Conservation (phyloP, 495 filamentous ascomycete species). For the Staphylotrichum longicolle region DNA sequence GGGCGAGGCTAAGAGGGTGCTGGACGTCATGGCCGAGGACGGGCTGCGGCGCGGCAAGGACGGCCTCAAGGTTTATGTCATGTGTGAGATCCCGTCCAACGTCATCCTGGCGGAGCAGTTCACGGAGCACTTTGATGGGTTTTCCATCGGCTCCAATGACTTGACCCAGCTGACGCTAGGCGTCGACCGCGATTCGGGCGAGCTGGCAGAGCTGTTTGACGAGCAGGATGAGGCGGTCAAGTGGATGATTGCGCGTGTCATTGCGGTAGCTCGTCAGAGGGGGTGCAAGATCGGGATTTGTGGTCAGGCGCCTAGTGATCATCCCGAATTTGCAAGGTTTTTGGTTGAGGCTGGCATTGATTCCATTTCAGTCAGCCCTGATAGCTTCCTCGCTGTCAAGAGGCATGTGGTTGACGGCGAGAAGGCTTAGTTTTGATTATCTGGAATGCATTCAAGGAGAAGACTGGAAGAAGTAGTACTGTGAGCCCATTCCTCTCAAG, state of each 20-base stretch:
- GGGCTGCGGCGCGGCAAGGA: slow-evolving; percentile 35
- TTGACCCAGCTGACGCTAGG: slow-evolving; percentile 42
- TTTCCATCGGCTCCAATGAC: slow-evolving; percentile 44
- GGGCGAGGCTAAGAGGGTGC: slow-evolving; percentile 35
- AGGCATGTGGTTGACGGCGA: slow-evolving; percentile 21
- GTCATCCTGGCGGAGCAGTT: slow-evolving; percentile 38
- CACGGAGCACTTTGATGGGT: slow-evolving; percentile 37
- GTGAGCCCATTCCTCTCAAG: too few species aligned
- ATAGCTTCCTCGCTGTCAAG: slow-evolving; percentile 27
- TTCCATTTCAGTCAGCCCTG: slow-evolving; percentile 28
- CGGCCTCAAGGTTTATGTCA: slow-evolving; percentile 40
- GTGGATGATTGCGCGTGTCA: slow-evolving; percentile 39
- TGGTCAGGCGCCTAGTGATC: slow-evolving; percentile 40
- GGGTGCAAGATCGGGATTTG: slow-evolving; percentile 39
- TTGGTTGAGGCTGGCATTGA: slow-evolving; percentile 30
- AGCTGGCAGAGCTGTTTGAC: slow-evolving; percentile 36
- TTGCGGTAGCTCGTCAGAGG: slow-evolving; percentile 25
- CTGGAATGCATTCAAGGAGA: too few species aligned
- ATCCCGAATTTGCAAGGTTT: slow-evolving; percentile 38
- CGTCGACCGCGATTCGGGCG: slow-evolving; percentile 38
- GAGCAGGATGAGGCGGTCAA: slow-evolving; percentile 41
- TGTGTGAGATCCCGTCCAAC: slow-evolving; percentile 44
- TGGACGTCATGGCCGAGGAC: slow-evolving; percentile 35
- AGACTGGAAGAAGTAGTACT: too few species aligned
- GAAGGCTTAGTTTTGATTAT: too few species aligned